phyloP scores from a whole-genome alignment of 805 yeast genomes.

The Ogataea populi-albae region DNA sequence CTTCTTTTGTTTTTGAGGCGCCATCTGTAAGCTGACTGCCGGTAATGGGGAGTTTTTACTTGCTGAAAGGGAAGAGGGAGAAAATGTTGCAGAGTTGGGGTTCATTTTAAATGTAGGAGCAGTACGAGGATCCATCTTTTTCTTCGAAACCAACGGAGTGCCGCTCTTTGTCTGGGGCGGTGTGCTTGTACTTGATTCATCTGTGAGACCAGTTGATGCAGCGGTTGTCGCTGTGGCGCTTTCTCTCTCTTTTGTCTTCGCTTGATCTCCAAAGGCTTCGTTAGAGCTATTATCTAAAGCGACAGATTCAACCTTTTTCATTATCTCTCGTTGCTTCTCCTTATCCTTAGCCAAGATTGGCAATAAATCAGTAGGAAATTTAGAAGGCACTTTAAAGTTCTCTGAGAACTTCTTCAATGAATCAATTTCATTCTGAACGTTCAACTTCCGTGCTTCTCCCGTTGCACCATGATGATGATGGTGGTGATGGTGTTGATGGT shows the following conservation, averaged over 20 bases:
- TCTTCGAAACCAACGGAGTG: constrained; percentile 31
- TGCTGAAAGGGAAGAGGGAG: constrained; percentile 39
- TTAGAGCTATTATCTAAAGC: no score
- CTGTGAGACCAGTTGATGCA: not conserved
- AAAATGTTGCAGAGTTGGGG: constrained; percentile 64
- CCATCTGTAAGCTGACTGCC: constrained; percentile 5
- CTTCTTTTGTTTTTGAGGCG: constrained; percentile 19
- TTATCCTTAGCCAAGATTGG: constrained; percentile 71
- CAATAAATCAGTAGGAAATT: constrained; percentile 57
- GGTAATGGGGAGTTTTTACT: constrained; percentile 19
- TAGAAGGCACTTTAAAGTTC: constrained; percentile 59
- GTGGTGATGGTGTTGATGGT: constrained; percentile 5
- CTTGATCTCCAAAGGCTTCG: not conserved
- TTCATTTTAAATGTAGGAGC: constrained; percentile 68
- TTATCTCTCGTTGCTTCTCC: constrained; percentile 59
- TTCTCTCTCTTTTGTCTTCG: not conserved
- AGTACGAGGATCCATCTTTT: constrained; percentile 50
- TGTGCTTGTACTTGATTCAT: not conserved
- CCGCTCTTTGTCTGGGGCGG: constrained; percentile 6
- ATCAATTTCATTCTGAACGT: constrained; percentile 61
- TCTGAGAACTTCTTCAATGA: constrained; percentile 76
- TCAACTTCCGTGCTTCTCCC: constrained; percentile 41
- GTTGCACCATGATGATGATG: constrained; percentile 8
- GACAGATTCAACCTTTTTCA: constrained; percentile 28
- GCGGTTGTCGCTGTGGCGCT: not conserved